Evolutionary conservation across 1,284 basidiomycete species (phyloP).

Genomic region (Cutaneotrichosporon cutaneum): DNA sequence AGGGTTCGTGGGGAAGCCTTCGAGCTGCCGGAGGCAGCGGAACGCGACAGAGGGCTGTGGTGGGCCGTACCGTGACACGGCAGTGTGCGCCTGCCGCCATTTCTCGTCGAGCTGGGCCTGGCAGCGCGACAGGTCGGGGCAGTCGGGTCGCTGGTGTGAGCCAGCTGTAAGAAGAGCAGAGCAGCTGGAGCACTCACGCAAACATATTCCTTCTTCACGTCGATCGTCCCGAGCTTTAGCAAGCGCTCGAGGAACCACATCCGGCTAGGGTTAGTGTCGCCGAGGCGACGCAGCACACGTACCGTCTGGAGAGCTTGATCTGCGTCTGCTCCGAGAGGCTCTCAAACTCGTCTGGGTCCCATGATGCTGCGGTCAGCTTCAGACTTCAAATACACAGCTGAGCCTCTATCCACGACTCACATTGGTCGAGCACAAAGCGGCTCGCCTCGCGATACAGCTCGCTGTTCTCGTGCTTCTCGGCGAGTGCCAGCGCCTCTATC

Average conservation of each 20-base stretch:
- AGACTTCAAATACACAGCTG: neutral
- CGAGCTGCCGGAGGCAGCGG: constrained; percentile 33
- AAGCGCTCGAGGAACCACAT: constrained; percentile 93
- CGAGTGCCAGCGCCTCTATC: constrained; percentile 84
- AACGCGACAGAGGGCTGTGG: constrained; percentile 43
- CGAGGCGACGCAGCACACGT: constrained; percentile 23
- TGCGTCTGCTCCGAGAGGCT: constrained; percentile 74
- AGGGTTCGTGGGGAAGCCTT: constrained; percentile 72
- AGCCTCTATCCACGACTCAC: neutral
- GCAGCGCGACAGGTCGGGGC: constrained; percentile 75
- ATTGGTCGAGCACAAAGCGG: constrained; percentile 83
- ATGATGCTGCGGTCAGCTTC: constrained; percentile 45
- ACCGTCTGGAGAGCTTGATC: constrained; percentile 83
- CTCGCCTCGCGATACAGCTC: constrained; percentile 85
- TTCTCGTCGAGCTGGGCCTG: constrained; percentile 89
- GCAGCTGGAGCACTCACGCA: constrained; percentile 25
- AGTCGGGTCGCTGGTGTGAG: constrained; percentile 66
- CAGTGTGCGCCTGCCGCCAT: constrained; percentile 82
- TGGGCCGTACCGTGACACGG: constrained; percentile 78
- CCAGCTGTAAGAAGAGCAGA: neutral
- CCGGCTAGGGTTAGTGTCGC: constrained; percentile 56
- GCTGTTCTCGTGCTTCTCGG: constrained; percentile 79
- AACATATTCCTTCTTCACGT: constrained; percentile 71
- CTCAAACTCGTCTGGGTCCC: constrained; percentile 69
- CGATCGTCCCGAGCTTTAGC: constrained; percentile 81